Conservation (phyloP, 2,329 filamentous ascomycete species). For the Eutypa lata region DNA sequence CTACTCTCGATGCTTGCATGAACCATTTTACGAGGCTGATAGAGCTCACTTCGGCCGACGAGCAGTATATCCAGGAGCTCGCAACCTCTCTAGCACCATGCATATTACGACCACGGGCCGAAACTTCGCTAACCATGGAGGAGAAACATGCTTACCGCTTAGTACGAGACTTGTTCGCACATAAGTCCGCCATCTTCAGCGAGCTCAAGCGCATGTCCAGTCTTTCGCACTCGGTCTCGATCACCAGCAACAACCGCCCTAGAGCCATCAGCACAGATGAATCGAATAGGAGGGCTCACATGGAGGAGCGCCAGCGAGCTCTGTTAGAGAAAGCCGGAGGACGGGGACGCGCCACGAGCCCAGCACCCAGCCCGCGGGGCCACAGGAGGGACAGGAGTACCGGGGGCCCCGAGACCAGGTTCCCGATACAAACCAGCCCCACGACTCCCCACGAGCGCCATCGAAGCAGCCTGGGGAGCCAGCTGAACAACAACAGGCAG, state of each 20-base stretch:
- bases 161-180: conserved; percentile 84
- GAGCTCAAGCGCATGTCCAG: conserved; percentile 89
- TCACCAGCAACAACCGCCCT: conserved; percentile 58
- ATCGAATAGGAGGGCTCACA: conserved; percentile 87
- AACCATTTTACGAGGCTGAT: conserved; percentile 97
- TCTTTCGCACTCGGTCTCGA: conserved; percentile 61
- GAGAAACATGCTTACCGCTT: conserved; percentile 91
- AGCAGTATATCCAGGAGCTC: conserved; percentile 74
- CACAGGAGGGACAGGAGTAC: conserved; percentile 82
- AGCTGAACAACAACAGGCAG: conserved; percentile 48
- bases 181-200: conserved; percentile 94
- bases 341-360: conserved; percentile 72
- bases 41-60: conserved; percentile 93
- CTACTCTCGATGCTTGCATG: conserved; percentile 95
- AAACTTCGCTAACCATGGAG: conserved; percentile 90
- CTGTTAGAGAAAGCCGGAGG: conserved; percentile 63
- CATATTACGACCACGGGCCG: conserved; percentile 79
- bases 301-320: conserved; percentile 88
- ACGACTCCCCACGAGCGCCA: conserved; percentile 51
- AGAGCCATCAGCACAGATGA: conserved; percentile 93
- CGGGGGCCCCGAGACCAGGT: conserved; percentile 70
- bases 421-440: conserved; percentile 74
- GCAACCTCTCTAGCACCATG: conserved; percentile 77
- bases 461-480: conserved; percentile 45
- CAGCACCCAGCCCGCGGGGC: conserved; percentile 57